Conservation (phyloP, 805 yeast species). For the Starmerella davenportii region DNA sequence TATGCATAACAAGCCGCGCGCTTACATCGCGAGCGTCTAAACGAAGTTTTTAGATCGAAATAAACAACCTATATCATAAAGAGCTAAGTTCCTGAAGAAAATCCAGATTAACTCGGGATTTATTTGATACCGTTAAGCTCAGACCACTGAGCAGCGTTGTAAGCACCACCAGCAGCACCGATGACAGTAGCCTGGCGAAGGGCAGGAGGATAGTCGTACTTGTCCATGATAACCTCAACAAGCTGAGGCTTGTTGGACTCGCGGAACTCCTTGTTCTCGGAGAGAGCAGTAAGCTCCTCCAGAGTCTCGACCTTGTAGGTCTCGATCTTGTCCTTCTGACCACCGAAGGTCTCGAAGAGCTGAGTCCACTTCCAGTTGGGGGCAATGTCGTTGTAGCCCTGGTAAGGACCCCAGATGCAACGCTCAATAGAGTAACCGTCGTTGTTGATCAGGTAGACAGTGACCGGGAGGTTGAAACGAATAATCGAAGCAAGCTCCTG, state of each 20-base stretch:
- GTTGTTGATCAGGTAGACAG: conserved; percentile 62
- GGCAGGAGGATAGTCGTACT: conserved; percentile 49
- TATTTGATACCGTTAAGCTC: conserved; percentile 7
- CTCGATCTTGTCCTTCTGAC: conserved; percentile 20
- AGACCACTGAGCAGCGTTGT: conserved; percentile 12
- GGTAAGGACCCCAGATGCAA: conserved; percentile 58
- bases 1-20: too few relatives aligned
- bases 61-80: too few relatives aligned
- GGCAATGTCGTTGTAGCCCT: conserved; percentile 66
- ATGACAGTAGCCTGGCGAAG: conserved; percentile 20
- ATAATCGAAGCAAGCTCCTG: conserved; percentile 61
- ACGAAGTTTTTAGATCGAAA: too few relatives aligned
- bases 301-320: conserved; percentile 25
- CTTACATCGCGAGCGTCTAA: too few relatives aligned
- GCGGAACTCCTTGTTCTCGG: conserved; percentile 24
- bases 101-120: not conserved
- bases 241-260: conserved; percentile 29
- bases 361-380: conserved; percentile 69
- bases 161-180: conserved; percentile 10
- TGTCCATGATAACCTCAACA: conserved; percentile 42
- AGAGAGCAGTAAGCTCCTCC: conserved; percentile 25
- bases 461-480: conserved; percentile 43
- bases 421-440: conserved; percentile 84
- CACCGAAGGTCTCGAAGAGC: conserved; percentile 39
- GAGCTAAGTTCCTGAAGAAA: too few relatives aligned